Conservation (phyloP, 2,329 filamentous ascomycete genomes). For the Aspergillus unguis region DNA sequence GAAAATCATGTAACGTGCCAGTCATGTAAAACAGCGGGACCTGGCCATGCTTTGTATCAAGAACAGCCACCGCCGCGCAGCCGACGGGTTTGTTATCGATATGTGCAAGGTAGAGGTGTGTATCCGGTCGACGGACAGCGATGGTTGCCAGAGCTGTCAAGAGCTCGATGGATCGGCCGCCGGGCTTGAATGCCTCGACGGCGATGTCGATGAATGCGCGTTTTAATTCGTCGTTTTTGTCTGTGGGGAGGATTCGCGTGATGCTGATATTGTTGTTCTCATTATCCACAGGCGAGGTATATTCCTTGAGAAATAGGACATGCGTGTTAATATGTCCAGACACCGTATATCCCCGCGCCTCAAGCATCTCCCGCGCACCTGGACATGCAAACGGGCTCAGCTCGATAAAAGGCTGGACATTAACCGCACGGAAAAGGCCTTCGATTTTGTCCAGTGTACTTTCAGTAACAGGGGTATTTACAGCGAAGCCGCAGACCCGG, state of each 20-base stretch:
- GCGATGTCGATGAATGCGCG: background rate
- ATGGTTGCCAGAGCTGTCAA: background rate
- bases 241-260: background rate
- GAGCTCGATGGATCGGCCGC: background rate
- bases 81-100: slow-evolving; percentile 1
- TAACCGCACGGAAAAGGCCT: background rate
- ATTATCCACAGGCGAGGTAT: background rate
- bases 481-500: slow-evolving; percentile 16
- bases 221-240: background rate
- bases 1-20: slow-evolving; percentile 15
- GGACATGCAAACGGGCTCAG: background rate
- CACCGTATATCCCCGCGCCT: background rate
- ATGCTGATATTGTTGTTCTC: background rate
- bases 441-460: slow-evolving; percentile 12
- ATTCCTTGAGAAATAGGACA: background rate
- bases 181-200: background rate
- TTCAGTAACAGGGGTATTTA: slow-evolving; percentile 16
- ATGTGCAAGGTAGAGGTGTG: slow-evolving; percentile 15
- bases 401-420: background rate
- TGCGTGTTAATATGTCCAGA: background rate
- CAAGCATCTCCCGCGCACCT: background rate
- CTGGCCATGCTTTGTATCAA: slow-evolving; percentile 14
- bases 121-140: slow-evolving; percentile 10
- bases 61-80: slow-evolving; percentile 13
- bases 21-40: slow-evolving; percentile 21